These are phyloP conservation scores for Metarhizium guizhouense DNA, from an alignment of 2,329 filamentous ascomycete genomes.

Conservation along the genomic window DNA sequence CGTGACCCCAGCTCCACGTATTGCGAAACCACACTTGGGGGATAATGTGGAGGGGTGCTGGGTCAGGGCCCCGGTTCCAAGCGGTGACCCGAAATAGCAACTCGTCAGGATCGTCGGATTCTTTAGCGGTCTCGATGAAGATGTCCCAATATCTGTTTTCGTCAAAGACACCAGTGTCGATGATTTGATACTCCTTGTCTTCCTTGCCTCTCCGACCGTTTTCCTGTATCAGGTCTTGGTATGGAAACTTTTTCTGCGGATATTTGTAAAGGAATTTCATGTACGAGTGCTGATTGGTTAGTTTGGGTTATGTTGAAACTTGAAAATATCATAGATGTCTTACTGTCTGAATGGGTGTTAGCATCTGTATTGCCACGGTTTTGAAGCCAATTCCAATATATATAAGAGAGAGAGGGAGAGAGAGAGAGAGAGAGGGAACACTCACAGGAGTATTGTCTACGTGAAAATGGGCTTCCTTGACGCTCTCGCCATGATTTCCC, in stretches of 20 bases:
- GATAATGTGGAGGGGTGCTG: conserved; percentile 84
- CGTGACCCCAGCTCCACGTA: conserved; percentile 90
- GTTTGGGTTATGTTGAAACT: background rate
- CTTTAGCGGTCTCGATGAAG: conserved; percentile 92
- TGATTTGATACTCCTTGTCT: conserved; percentile 84
- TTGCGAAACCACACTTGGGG: conserved; percentile 97
- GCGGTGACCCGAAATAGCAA: conserved; percentile 89
- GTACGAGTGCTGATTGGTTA: conserved; percentile 68
- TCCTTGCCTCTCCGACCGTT: conserved; percentile 68
- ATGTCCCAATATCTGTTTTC: conserved; percentile 95
- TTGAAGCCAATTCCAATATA: too few species aligned
- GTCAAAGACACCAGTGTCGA: conserved; percentile 81
- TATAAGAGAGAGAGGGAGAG: too few species aligned
- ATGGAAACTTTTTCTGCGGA: conserved; percentile 84
- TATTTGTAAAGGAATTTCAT: conserved; percentile 99
- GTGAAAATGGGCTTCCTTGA: conserved; percentile 96
- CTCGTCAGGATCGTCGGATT: conserved; percentile 84
- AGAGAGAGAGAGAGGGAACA: conserved; percentile 1
- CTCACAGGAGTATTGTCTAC: conserved; percentile 79
- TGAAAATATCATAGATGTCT: conserved; percentile 6
- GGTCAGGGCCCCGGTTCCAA: conserved; percentile 88
- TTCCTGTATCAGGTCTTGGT: conserved; percentile 76
- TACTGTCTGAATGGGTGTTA: conserved; percentile 34
- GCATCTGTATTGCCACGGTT: background rate
- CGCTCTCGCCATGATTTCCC: conserved; percentile 92